Evolutionary conservation across 768 basidiomycete species (phyloP).

Genomic region (Tephrocybe sp.): DNA sequence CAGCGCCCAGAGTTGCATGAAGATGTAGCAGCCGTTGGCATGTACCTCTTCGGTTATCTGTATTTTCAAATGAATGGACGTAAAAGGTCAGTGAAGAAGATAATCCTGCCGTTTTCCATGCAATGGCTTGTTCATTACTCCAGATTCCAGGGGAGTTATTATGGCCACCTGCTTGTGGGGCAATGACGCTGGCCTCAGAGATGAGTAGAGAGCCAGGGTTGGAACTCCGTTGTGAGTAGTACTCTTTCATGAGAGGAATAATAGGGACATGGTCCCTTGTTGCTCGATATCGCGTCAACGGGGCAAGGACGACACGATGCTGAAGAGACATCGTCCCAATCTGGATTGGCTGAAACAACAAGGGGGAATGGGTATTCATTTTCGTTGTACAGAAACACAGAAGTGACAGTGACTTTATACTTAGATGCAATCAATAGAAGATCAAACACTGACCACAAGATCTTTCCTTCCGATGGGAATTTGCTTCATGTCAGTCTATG

Average conservation of each 20-base stretch:
- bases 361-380: too few relatives aligned
- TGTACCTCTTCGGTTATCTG: slow-evolving; percentile 45
- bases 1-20: slow-evolving; percentile 57
- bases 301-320: slow-evolving; percentile 10
- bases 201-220: slow-evolving; percentile 51
- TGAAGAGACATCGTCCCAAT: slow-evolving; percentile 2
- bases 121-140: slow-evolving; percentile 32
- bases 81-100: too few relatives aligned
- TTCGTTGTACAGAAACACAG: too few relatives aligned
- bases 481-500: too few relatives aligned
- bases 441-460: too few relatives aligned
- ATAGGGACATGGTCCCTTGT: slow-evolving; percentile 27
- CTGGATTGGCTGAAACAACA: slow-evolving; percentile 5
- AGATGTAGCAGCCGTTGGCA: slow-evolving; percentile 45
- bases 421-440: too few relatives aligned
- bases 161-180: slow-evolving; percentile 42
- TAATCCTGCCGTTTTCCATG: slow-evolving; percentile 2
- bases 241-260: slow-evolving; percentile 36
- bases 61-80: neutral
- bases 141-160: slow-evolving; percentile 55
- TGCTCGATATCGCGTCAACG: slow-evolving; percentile 7
- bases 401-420: too few relatives aligned
- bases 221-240: slow-evolving; percentile 47
- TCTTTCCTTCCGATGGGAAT: too few relatives aligned
- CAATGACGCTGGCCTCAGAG: slow-evolving; percentile 51